Evolutionary conservation across 2,329 filamentous ascomycete species (phyloP), one percentile per base, ranked within the genome.

Genomic region (Ambrosiella xylebori): DNA sequence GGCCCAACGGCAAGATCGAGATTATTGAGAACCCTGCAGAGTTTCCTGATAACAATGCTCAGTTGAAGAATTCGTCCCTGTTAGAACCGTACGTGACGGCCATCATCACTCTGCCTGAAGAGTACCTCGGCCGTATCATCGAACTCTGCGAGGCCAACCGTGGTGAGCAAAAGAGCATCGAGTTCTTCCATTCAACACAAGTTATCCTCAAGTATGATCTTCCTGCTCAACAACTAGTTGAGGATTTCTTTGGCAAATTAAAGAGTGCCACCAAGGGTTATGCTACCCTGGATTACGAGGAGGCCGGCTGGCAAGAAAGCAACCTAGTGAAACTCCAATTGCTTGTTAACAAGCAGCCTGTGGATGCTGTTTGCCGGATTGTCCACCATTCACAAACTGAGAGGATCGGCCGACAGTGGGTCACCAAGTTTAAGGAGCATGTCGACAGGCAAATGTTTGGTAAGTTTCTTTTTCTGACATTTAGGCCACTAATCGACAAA

Each of bases 211-310:
- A 91, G 65, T 98, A 98, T 68, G 81, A 90, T 56, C 72, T 98
- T 1, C 93, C 93, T 0, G 77, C 95, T 0, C 82, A 89, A 1
- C 88, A 95, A 57, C 76, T 98, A 3, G 93, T 98, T 0, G 93
- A 97, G 64, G 93, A 98, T 70, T 85, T 98, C 67, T 98, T 98
- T 68, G 93, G 93, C 56, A 96, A 95, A 70, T 76, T 98, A 57
- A 98, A 98, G 69, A 88, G 89, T 41, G 79, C 82, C 0, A 96
- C 90, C 1, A 96, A 95, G 68, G 93, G 93, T 9, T 98, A 98
- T 65, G 93, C 93, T 0, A 93, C 86, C 40, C 78, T 98, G 4
- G 93, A 98, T 69, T 98, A 98, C 68, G 93, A 98, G 71, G 93
- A 98, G 65, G 85, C 89, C 0, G 91, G 87, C 0, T 98, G 89